A percentile compares a stretch with the other conserved stretches of the same genome.
These are phyloP conservation scores for Sanguinoderma infundibulare DNA, from an alignment of 1,284 basidiomycete genomes.

Conservation along the genomic window DNA sequence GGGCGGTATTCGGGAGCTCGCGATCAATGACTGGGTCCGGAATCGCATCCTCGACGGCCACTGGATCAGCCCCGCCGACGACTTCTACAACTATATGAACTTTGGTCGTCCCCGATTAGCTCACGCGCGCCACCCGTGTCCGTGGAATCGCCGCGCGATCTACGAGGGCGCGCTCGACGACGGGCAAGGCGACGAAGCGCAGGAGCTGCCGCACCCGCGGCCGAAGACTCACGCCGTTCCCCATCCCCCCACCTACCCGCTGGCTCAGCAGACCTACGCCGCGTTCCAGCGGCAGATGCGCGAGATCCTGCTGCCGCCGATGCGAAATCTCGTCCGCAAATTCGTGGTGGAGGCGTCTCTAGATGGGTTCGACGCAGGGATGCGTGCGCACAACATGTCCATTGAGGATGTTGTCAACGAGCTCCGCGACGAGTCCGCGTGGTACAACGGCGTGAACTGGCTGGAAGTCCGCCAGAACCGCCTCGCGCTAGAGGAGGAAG, in stretches of 20 bases:
- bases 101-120: conserved; percentile 45
- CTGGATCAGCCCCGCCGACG: conserved; percentile 74
- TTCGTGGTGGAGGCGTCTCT: conserved; percentile 62
- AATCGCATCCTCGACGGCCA: conserved; percentile 71
- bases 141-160: conserved; percentile 52
- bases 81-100: conserved; percentile 54
- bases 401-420: conserved; percentile 62
- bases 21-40: conserved; percentile 75
- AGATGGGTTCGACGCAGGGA: conserved; percentile 45
- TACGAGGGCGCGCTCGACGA: conserved; percentile 35
- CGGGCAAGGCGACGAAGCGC: conserved; percentile 31
- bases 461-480: conserved; percentile 48
- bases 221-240: conserved; percentile 46
- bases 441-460: conserved; percentile 75
- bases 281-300: conserved; percentile 61
- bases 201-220: conserved; percentile 52
- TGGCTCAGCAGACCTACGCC: conserved; percentile 63
- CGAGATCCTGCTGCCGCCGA: conserved; percentile 60
- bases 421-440: conserved; percentile 60
- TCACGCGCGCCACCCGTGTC: conserved; percentile 65
- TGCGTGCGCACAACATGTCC: conserved; percentile 55
- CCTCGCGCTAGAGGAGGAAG: conserved; percentile 30
- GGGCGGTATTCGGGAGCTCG: conserved; percentile 62
- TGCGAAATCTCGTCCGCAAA: conserved; percentile 68
- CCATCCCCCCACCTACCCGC: conserved; percentile 56